Conservation (phyloP, 2,329 filamentous ascomycete species). For the Microsporum ferrugineum region DNA sequence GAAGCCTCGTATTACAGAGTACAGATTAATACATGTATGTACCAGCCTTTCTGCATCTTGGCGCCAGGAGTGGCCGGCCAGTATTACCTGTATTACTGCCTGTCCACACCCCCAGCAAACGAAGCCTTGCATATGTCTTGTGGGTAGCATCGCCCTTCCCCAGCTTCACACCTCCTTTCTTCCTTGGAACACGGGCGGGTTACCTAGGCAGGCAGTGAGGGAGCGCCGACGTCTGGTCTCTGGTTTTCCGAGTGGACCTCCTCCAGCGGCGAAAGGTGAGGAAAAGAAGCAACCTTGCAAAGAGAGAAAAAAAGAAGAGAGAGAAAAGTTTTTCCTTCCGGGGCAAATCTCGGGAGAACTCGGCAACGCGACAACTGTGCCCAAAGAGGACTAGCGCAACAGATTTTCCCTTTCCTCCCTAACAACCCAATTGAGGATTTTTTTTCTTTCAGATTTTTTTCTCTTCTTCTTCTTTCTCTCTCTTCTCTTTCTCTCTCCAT, state of each 20-base stretch:
- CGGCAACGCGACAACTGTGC: constrained; percentile 9
- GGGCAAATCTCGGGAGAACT: constrained; percentile 13
- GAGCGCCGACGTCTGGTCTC: background rate
- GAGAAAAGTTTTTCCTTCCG: background rate
- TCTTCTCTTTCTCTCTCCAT: constrained; percentile 24
- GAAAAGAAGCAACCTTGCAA: background rate
- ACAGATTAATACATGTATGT: constrained; percentile 16
- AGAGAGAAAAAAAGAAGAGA: background rate
- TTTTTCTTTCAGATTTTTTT: constrained; percentile 23
- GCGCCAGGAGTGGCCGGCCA: no score
- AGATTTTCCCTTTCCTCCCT: constrained; percentile 9
- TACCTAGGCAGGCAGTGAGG: background rate
- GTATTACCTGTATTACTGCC: no score
- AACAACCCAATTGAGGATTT: constrained; percentile 14
- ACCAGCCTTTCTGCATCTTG: background rate
- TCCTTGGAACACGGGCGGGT: background rate
- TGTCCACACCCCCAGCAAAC: no score
- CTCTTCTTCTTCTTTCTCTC: constrained; percentile 23
- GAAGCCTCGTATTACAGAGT: no score
- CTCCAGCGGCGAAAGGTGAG: background rate
- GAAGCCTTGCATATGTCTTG: background rate
- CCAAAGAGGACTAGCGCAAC: constrained; percentile 14
- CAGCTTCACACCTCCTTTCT: background rate
- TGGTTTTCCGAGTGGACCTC: background rate
- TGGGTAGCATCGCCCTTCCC: background rate